Percentiles rank a stretch among this genome's conserved stretches.
Evolutionary conservation across 179 eudicot species (phyloP).

Genomic region (Sideroxylon spinosum): DNA sequence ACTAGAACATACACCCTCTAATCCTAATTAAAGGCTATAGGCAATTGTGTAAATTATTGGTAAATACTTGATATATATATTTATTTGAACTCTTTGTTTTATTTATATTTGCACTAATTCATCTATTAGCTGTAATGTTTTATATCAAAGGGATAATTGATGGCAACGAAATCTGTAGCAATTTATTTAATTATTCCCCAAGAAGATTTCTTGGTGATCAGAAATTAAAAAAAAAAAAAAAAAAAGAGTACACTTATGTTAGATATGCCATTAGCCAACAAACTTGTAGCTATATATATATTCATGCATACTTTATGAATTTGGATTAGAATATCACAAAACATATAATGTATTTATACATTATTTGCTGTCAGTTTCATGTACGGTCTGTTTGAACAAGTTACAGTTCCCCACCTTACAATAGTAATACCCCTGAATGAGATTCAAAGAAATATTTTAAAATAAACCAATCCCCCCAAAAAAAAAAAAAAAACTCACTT

Average conservation of each 20-base stretch:
- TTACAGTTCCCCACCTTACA: too few relatives aligned
- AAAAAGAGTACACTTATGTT: background rate
- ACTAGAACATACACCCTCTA: too few relatives aligned
- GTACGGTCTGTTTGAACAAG: background rate
- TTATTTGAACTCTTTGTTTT: background rate
- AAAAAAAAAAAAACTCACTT: too few relatives aligned
- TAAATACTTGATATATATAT: background rate
- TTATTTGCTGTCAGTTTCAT: too few relatives aligned
- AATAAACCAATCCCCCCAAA: too few relatives aligned
- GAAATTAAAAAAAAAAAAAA: too few relatives aligned
- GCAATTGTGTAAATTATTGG: background rate
- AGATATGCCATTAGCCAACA: slow-evolving; percentile 15
- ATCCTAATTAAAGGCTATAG: background rate
- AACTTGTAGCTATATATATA: background rate
- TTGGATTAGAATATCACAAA: background rate
- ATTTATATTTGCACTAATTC: background rate
- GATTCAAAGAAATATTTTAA: slow-evolving; percentile 27
- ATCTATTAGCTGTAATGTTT: slow-evolving; percentile 32
- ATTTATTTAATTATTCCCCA: background rate
- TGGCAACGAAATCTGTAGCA: background rate
- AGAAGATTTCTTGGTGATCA: slow-evolving; percentile 1
- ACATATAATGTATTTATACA: background rate
- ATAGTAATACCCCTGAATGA: slow-evolving; percentile 48
- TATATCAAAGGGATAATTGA: slow-evolving; percentile 20
- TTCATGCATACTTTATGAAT: background rate